These are phyloP conservation scores for Eucalyptus pauciflora DNA, from an alignment of 345 rosid genomes.

Conservation along the genomic window DNA sequence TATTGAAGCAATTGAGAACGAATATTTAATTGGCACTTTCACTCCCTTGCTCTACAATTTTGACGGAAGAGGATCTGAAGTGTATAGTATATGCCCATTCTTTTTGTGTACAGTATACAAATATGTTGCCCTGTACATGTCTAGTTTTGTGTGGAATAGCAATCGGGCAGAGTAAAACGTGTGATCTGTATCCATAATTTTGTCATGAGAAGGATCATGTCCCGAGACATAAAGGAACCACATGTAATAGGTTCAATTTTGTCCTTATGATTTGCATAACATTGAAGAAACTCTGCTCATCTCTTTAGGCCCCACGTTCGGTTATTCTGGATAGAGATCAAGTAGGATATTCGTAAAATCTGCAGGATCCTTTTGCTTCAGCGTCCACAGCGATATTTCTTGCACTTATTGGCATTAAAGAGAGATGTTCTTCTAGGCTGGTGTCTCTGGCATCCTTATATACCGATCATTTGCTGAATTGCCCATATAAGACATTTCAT, in stretches of 20 bases:
- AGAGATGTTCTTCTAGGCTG: neutral
- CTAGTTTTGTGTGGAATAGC: neutral
- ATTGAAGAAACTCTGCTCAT: neutral
- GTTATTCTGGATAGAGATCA: neutral
- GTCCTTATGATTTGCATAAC: neutral
- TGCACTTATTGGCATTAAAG: neutral
- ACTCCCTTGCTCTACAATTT: neutral
- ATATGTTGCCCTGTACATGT: neutral
- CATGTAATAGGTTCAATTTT: neutral
- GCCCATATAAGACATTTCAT: neutral
- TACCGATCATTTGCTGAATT: neutral
- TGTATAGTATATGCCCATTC: conserved; percentile 9
- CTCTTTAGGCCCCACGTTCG: neutral
- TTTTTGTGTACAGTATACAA: conserved; percentile 19
- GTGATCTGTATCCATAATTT: neutral
- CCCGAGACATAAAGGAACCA: neutral
- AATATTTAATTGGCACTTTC: conserved; percentile 25
- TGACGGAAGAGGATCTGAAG: neutral
- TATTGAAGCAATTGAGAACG: conserved; percentile 47
- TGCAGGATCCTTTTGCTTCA: neutral
- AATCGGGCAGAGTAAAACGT: neutral
- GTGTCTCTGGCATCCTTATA: neutral
- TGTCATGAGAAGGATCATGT: neutral
- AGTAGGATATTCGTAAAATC: neutral
- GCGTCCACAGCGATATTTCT: neutral